These are phyloP conservation scores for Fusarium globosum DNA, from an alignment of 2,329 filamentous ascomycete species.

Conservation along the genomic window DNA sequence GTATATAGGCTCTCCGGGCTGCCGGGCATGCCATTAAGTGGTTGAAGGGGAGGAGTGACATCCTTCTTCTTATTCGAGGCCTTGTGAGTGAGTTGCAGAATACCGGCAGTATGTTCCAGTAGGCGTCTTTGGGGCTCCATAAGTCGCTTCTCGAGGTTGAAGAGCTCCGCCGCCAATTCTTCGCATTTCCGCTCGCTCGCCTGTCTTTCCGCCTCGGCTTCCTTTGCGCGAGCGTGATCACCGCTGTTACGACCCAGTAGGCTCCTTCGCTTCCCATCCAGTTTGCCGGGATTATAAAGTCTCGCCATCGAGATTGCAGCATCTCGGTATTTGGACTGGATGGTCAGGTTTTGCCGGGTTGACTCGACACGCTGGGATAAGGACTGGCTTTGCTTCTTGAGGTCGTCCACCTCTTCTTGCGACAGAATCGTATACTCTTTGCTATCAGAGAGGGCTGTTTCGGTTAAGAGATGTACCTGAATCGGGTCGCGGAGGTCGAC, in stretches of 20 bases:
- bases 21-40: conserved; percentile 71
- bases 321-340: conserved; percentile 95
- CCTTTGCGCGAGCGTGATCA: conserved; percentile 61
- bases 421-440: conserved; percentile 86
- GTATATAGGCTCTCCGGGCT: conserved; percentile 85
- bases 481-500: conserved; percentile 78
- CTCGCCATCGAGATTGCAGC: conserved; percentile 88
- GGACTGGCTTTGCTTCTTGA: conserved; percentile 87
- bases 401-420: conserved; percentile 87
- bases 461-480: conserved; percentile 89
- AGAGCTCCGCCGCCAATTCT: conserved; percentile 83
- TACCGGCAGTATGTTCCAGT: conserved; percentile 90
- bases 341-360: conserved; percentile 81
- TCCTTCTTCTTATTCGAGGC: conserved; percentile 68
- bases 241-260: conserved; percentile 63
- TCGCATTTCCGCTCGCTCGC: conserved; percentile 85
- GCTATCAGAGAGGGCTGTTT: conserved; percentile 92
- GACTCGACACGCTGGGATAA: conserved; percentile 83
- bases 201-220: conserved; percentile 79
- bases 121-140: conserved; percentile 80
- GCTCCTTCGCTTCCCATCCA: conserved; percentile 61
- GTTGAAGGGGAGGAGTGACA: conserved; percentile 54
- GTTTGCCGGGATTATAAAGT: conserved; percentile 73
- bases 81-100: conserved; percentile 90
- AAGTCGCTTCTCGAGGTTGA: conserved; percentile 79